Evolutionary conservation across 805 yeast species (phyloP).

Genomic region (Lachancea mirantina): DNA sequence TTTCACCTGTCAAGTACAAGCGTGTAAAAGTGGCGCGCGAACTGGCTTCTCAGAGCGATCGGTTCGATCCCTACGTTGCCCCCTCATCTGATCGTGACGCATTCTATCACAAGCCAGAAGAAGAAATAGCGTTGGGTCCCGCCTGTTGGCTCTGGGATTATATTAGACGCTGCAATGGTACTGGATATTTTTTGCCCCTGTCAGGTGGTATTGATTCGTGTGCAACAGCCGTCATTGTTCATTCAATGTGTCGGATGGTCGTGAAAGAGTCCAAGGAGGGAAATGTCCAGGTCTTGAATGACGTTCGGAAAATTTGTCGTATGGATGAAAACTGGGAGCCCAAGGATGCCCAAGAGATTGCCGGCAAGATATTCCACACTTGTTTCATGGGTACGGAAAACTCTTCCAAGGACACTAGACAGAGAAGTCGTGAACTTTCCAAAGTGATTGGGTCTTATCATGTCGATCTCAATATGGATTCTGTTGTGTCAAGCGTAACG

Average conservation of each 20-base stretch:
- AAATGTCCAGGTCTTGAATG: constrained; percentile 66
- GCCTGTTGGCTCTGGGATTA: constrained; percentile 99
- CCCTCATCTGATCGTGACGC: constrained; percentile 51
- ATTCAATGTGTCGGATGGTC: constrained; percentile 88
- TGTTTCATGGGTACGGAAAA: constrained; percentile 95
- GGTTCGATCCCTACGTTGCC: constrained; percentile 52
- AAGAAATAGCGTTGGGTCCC: constrained; percentile 96
- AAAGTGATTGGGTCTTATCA: constrained; percentile 79
- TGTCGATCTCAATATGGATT: constrained; percentile 86
- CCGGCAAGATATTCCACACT: constrained; percentile 73
- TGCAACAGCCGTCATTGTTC: constrained; percentile 92
- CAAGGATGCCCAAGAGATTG: constrained; percentile 63
- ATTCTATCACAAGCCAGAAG: constrained; percentile 76
- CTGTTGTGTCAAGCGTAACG: constrained; percentile 66
- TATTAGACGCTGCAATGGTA: constrained; percentile 79
- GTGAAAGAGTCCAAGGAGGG: constrained; percentile 61
- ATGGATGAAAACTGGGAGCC: constrained; percentile 57
- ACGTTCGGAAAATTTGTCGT: constrained; percentile 63
- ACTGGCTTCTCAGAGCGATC: constrained; percentile 50
- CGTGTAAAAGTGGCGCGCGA: constrained; percentile 58
- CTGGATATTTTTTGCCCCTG: constrained; percentile 87
- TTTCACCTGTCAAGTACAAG: constrained; percentile 34
- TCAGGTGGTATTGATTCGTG: constrained; percentile 98
- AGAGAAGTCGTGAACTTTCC: constrained; percentile 74
- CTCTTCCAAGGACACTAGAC: constrained; percentile 80